These are phyloP conservation scores for Aspergillus piperis DNA, from an alignment of 2,329 filamentous ascomycete species.

Conservation along the genomic window DNA sequence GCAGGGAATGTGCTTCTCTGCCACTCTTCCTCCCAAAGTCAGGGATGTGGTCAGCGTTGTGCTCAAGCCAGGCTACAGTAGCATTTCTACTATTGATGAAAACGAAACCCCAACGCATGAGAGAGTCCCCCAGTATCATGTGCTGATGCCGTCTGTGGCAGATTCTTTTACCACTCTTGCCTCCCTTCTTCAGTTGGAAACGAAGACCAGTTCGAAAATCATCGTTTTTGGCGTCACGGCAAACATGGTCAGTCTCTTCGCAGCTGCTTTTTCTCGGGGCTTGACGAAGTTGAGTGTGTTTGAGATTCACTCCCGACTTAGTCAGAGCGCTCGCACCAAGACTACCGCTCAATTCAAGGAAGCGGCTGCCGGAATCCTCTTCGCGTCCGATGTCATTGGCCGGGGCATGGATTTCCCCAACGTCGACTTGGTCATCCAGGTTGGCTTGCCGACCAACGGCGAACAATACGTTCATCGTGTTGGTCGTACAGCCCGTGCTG, in stretches of 20 bases:
- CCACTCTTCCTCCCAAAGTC: constrained; percentile 82
- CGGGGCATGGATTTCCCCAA: constrained; percentile 56
- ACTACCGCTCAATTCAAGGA: constrained; percentile 47
- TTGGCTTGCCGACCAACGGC: constrained; percentile 52
- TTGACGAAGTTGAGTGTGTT: constrained; percentile 43
- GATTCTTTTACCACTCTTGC: constrained; percentile 50
- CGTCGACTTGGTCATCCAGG: constrained; percentile 51
- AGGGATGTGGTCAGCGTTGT: constrained; percentile 73
- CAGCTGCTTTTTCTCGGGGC: constrained; percentile 53
- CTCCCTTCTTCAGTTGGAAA: constrained; percentile 46
- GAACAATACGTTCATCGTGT: constrained; percentile 53
- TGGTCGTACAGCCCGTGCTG: constrained; percentile 67
- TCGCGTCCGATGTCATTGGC: constrained; percentile 52
- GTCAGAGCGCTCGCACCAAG: constrained; percentile 66
- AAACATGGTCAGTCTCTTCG: constrained; percentile 61
- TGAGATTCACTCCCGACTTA: constrained; percentile 76
- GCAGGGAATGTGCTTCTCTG: constrained; percentile 76
- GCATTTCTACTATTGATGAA: constrained; percentile 77
- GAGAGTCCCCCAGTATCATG: constrained; percentile 51
- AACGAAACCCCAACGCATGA: constrained; percentile 76
- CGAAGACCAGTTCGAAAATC: constrained; percentile 3
- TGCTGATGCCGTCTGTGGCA: constrained; percentile 46
- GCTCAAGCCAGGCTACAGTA: constrained; percentile 66
- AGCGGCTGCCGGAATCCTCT: constrained; percentile 49
- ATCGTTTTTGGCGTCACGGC: constrained; percentile 77